Base-by-base conservation (phyloP, 2,329 filamentous ascomycete genomes). In the Ophiostoma sp. region DNA sequence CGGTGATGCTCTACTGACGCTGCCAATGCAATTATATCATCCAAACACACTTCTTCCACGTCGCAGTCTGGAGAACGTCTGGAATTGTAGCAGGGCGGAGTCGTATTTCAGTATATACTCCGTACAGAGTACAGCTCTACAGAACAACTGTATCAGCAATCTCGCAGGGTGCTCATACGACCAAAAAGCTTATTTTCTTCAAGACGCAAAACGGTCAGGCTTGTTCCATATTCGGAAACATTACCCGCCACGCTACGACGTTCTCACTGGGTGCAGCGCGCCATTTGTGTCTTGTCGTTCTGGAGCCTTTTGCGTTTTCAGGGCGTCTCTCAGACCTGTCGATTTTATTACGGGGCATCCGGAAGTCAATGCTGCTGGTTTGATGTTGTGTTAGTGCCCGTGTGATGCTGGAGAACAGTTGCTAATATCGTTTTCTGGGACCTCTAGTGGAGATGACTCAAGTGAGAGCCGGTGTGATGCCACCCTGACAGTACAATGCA, bases 211-310 rank as follows among this genome's bases (percentile, higher is more conserved):
- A 17, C 20, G 27, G 31, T 64, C 33, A 57, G 35, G 67, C 41
- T 66, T 69, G 68, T 72, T 72, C 71, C 71, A 36, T 44, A 70
- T 72, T 71, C 68, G 71, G 71, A 70, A 72, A 27, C 68, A 72
- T 71, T 72, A 71, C 71, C 71, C 67, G 70, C 68, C 68, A 64
- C 23, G 54, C 62, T 39, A 39, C 62, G 60, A 62, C 27, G 57
- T 8, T 33, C 52, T 13, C 23, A 57, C 52, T 13, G 52, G 5
- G 39, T 48, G 44, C 17, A 57, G 52, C 17, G n/a, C 23, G 52
- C 52, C 52, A 11, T 27, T 48, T 27, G 52, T 57, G 52, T 57
- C 52, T 57, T 57, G n/a, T 10, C 52, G 3, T 52, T 52, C 3
- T 20, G 20, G 48, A 52, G 17, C 17, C 17, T 27, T 57, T 27